Evolutionary conservation across 306 rosid genomes (phyloP), one percentile per base, ranked within the genome.

Genomic region (Rubus parviflorus): DNA sequence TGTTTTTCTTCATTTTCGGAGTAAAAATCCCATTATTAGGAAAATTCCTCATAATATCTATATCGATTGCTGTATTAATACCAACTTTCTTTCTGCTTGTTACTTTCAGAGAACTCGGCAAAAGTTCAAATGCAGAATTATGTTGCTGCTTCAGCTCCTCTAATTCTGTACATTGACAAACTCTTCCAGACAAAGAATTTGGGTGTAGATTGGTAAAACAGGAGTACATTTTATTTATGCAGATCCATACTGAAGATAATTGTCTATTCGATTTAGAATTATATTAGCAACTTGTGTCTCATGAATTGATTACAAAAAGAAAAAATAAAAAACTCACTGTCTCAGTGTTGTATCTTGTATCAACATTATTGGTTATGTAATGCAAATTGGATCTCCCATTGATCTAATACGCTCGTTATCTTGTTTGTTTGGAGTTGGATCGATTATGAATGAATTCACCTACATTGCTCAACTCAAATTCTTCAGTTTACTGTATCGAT

Each of bases 131-230:
- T 94, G 98, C 93, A 92, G 84, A 83, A 70, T 72, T 94, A 84
- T 70, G 86, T 86, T n/a, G 57, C 81, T 22, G 81, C 98, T 54
- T 87, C 93, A 6, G 82, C 85, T 58, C 82, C 93, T 43, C 75
- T 94, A 62, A 89, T 88, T 83, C 79, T 72, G 57, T 90, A 94
- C 84, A 63, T 94, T 11, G 98, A 94, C 78, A 80, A 88, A 78
- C 97, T 92, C 81, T 90, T 84, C 85, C 80, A 76, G 73, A 83
- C 98, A 63, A 89, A 91, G 83, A 87, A 87, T 56, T 79, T 94
- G 92, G 98, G 97, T 60, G 58, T 83, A 73, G 97, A 92, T 85
- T 94, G 98, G 98, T 94, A 85, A 85, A 43, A 10, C 41, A 13
- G 20, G 43, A 22, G 2, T 46, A 15, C 16, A 17, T 51, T 66